These are phyloP conservation scores for Pseudogymnoascus sp. DNA, from an alignment of 2,329 filamentous ascomycete species.

Conservation along the genomic window DNA sequence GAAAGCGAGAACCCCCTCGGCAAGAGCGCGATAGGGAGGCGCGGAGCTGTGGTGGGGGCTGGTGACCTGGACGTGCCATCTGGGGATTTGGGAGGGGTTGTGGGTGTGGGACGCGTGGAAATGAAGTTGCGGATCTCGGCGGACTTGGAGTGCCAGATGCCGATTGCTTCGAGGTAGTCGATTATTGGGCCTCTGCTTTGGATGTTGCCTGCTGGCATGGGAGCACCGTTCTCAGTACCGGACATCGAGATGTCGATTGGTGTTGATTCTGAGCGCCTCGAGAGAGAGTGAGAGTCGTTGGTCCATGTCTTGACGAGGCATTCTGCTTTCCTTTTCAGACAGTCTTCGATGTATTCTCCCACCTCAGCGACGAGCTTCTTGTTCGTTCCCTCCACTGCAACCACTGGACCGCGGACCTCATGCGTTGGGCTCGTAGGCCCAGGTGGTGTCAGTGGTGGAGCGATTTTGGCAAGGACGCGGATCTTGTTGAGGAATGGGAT, in stretches of 20 bases:
- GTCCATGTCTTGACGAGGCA: slow-evolving; percentile 24
- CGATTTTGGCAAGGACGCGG: slow-evolving; percentile 65
- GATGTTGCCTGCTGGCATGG: not conserved
- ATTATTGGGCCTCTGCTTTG: slow-evolving; percentile 31
- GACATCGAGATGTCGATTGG: not conserved
- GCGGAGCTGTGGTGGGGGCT: slow-evolving; percentile 12
- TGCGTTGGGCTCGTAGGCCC: slow-evolving; percentile 28
- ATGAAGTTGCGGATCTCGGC: slow-evolving; percentile 58
- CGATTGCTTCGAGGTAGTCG: slow-evolving; percentile 59
- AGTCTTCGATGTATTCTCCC: slow-evolving; percentile 48
- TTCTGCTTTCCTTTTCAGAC: slow-evolving; percentile 21
- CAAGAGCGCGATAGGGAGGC: slow-evolving; percentile 64
- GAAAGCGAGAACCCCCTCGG: slow-evolving; percentile 73
- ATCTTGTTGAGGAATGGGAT: slow-evolving; percentile 71
- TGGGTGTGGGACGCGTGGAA: slow-evolving; percentile 26
- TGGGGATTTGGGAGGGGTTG: not conserved
- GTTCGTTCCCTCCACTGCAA: slow-evolving; percentile 73
- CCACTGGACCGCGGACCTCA: slow-evolving; percentile 62
- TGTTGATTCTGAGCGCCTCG: not conserved
- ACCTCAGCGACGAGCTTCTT: slow-evolving; percentile 42
- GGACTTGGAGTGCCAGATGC: slow-evolving; percentile 67
- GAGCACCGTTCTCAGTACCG: not conserved
- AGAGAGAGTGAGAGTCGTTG: not conserved
- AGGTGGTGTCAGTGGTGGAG: slow-evolving; percentile 50
- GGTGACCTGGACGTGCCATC: slow-evolving; percentile 11